Evolutionary conservation across 345 rosid genomes (phyloP).

Genomic region (Conringia planisiliqua): DNA sequence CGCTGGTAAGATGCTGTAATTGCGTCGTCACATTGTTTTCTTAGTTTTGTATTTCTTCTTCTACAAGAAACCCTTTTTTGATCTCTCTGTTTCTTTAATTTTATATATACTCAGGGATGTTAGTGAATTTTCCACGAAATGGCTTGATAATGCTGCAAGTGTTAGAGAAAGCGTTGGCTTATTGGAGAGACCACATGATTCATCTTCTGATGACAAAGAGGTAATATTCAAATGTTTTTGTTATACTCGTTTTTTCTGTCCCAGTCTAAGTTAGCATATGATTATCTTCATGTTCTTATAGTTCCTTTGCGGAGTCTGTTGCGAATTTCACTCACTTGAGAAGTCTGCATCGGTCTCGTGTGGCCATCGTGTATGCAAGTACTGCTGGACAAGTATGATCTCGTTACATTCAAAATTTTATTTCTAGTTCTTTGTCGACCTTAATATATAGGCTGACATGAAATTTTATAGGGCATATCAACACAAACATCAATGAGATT

Average conservation of each 20-base stretch:
- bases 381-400: slow-evolving; percentile 29
- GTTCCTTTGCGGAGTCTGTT: slow-evolving; percentile 11
- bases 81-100: slow-evolving; percentile 9
- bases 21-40: neutral
- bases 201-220: slow-evolving; percentile 3
- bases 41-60: neutral
- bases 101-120: slow-evolving; percentile 1
- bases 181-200: neutral
- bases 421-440: neutral
- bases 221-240: neutral
- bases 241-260: neutral
- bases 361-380: slow-evolving; percentile 28
- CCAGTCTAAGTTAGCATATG: neutral
- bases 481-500: slow-evolving; percentile 3
- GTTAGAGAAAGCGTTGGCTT: slow-evolving; percentile 14
- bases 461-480: slow-evolving; percentile 16
- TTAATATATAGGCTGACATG: neutral
- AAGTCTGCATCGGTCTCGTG: slow-evolving; percentile 25
- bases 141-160: slow-evolving; percentile 4
- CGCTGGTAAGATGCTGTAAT: neutral
- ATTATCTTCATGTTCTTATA: neutral
- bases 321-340: neutral
- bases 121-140: neutral
- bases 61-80: neutral
- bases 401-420: neutral